Conservation (phyloP, 2,329 filamentous ascomycete species). For the Fusarium kyushuense region DNA sequence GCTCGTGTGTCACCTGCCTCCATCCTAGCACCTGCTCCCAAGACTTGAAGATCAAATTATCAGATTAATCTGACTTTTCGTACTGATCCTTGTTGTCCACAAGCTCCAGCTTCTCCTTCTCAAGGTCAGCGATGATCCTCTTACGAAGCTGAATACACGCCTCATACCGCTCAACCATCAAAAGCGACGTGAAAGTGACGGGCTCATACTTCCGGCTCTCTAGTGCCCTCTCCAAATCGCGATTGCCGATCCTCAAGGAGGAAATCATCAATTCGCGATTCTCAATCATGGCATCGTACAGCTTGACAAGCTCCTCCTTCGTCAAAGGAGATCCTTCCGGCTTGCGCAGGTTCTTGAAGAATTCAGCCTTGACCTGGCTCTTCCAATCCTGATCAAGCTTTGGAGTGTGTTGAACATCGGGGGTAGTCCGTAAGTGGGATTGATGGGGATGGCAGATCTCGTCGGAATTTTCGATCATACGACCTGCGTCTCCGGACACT, state of each 20-base stretch:
- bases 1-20: no score
- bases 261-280: background rate
- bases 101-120: background rate
- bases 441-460: no score
- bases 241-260: background rate
- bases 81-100: background rate
- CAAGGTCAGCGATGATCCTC: background rate
- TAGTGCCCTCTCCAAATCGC: no score
- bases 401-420: no score
- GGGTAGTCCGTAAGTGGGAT: no score
- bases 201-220: background rate
- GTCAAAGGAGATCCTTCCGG: background rate
- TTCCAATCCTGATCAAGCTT: no score
- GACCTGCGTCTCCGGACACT: no score
- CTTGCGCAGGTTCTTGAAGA: background rate
- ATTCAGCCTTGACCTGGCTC: background rate
- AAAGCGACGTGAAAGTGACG: background rate
- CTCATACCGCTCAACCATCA: background rate
- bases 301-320: background rate
- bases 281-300: background rate
- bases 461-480: no score
- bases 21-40: no score
- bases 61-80: no score
- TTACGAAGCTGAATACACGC: background rate
- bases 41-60: no score